phyloP scores from a whole-genome alignment of 2,329 filamentous ascomycete species.

The Alternaria infectoria region DNA sequence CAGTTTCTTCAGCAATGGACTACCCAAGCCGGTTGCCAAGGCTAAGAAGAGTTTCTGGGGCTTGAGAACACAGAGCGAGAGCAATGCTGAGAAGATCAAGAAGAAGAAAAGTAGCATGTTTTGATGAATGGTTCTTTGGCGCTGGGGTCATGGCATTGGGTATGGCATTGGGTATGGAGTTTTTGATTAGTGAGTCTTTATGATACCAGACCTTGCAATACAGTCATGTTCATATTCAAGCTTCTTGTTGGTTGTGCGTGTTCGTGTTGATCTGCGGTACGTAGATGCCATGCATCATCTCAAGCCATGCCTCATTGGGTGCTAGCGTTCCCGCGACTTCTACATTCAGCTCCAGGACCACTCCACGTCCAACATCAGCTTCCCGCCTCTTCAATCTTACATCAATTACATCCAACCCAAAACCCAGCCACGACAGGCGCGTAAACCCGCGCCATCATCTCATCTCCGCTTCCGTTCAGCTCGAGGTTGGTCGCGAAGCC shows the following conservation, averaged over 20 bases:
- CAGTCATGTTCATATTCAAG: background rate
- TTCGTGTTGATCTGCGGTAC: background rate
- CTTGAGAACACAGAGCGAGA: constrained; percentile 40
- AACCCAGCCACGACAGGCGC: background rate
- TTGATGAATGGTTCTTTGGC: constrained; percentile 24
- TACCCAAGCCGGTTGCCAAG: constrained; percentile 35
- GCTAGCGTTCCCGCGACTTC: background rate
- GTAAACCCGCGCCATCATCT: background rate
- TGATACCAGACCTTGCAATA: constrained; percentile 2
- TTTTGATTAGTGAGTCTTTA: background rate
- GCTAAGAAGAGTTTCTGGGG: constrained; percentile 50
- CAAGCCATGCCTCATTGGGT: no score
- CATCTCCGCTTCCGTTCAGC: background rate
- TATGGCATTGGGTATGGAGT: background rate
- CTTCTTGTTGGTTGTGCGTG: background rate
- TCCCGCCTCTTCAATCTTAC: background rate
- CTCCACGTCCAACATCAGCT: background rate
- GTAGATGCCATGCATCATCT: background rate
- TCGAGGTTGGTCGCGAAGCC: background rate
- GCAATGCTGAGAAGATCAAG: constrained; percentile 41
- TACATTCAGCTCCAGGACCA: background rate
- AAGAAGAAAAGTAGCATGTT: constrained; percentile 56
- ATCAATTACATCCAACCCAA: background rate
- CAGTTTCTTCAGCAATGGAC: constrained; percentile 45
- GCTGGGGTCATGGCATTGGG: constrained; percentile 9